A percentile compares a stretch with the other conserved stretches of the same genome.
phyloP scores from a whole-genome alignment of 2,329 filamentous ascomycete species.

The Colletotrichum eremochloae region DNA sequence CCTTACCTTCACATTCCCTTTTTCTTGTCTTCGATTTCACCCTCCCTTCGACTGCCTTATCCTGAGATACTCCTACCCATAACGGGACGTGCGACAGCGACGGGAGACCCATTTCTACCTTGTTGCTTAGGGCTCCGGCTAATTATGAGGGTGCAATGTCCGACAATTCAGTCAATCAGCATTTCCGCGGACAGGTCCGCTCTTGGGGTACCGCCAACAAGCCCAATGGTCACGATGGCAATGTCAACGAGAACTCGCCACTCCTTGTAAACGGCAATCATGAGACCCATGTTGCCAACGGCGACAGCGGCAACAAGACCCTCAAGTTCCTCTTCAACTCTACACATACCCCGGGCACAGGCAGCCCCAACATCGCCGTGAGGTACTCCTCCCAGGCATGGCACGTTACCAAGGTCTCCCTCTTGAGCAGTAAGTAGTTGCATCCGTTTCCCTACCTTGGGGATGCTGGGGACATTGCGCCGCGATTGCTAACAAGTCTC shows the following conservation, averaged over 20 bases:
- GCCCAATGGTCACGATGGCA: slow-evolving; percentile 41
- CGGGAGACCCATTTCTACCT: slow-evolving; percentile 16
- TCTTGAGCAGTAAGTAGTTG: slow-evolving; percentile 68
- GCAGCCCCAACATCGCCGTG: slow-evolving; percentile 61
- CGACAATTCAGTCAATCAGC: slow-evolving; percentile 46
- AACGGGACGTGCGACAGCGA: slow-evolving; percentile 27
- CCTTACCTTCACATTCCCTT: slow-evolving; percentile 34
- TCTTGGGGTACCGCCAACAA: slow-evolving; percentile 45
- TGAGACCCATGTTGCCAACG: slow-evolving; percentile 38
- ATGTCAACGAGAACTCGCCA: slow-evolving; percentile 56
- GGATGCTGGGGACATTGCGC: not conserved
- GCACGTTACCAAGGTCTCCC: slow-evolving; percentile 69
- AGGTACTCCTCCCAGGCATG: slow-evolving; percentile 63
- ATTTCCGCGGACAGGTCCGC: slow-evolving; percentile 47
- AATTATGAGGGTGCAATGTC: slow-evolving; percentile 52
- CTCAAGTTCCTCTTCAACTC: slow-evolving; percentile 64
- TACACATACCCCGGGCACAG: slow-evolving; percentile 64
- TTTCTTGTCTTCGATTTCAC: slow-evolving; percentile 9
- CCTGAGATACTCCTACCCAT: not conserved
- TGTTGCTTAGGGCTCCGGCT: slow-evolving; percentile 43
- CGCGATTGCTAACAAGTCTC: slow-evolving; percentile 22
- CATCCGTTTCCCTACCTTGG: not conserved
- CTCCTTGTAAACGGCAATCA: slow-evolving; percentile 55
- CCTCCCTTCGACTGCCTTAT: slow-evolving; percentile 21
- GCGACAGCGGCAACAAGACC: slow-evolving; percentile 45